Evolutionary conservation across 2,329 filamentous ascomycete species (phyloP), one percentile per base, ranked within the genome.

Genomic region (Stagonosporopsis cucurbitacearum): DNA sequence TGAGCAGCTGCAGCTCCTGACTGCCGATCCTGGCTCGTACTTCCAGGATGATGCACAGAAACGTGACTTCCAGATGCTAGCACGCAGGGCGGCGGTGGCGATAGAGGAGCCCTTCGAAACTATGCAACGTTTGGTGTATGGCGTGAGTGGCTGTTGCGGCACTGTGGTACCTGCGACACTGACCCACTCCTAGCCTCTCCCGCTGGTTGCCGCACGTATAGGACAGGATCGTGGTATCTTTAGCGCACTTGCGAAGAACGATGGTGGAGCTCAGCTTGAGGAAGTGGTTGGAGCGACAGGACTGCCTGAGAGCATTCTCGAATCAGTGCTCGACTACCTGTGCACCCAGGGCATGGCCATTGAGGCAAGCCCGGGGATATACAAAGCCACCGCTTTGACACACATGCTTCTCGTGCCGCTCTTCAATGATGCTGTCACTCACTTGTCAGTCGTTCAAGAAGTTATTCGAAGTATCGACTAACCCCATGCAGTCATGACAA

Each of bases 101-200:
- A 47, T 50, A 9, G 53, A 50, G 13, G 53, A 46, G 46, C 53
- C 53, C 2, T 42, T 50, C 19, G 53, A 50, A 36, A 46, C 53
- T 2, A 55, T 55, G 53, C 41, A 46, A 15, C 47, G 41, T 8
- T 17, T 55, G 35, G 53, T 56, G 53, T 47, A 56, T 33, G 37
- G 43, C 23, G 53, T 55, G 52, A 50, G 41, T 55, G 32, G 12
- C n/a, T 19, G 12, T 9, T 33, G 22, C 44, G 22, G 33, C 39
- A 12, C 12, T 23, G 39, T 46, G 35, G 12, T 7, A 40, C 33
- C 22, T 17, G 32, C 25, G 26, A 23, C 7, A 33, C 45, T 54
- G 40, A 54, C 28, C 20, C 25, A 19, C 15, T 3, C 19, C 12
- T 32, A 56, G 53, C 53, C 53, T 23, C 53, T 51, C 3, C 47